These are phyloP conservation scores for Quercus suber DNA, from an alignment of 306 rosid genomes.

Conservation along the genomic window DNA sequence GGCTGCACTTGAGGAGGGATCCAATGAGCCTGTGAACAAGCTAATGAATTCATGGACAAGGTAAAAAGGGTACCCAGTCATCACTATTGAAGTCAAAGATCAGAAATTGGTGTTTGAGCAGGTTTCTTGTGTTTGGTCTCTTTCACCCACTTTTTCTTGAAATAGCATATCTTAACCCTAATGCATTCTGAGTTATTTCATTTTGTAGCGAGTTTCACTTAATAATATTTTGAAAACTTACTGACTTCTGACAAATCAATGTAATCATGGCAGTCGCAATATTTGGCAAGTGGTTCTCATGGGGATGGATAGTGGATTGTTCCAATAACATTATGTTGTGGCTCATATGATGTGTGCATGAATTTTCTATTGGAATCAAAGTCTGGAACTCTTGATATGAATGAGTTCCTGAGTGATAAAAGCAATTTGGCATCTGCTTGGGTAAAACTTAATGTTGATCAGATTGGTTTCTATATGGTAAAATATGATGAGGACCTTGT, in stretches of 20 bases:
- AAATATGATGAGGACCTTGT: conserved; percentile 77
- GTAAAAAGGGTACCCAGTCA: conserved; percentile 89
- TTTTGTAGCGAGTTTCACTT: neutral
- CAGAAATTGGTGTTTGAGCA: conserved; percentile 78
- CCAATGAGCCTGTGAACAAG: conserved; percentile 84
- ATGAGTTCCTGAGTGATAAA: conserved; percentile 38
- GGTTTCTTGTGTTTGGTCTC: conserved; percentile 43
- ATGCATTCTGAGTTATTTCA: neutral
- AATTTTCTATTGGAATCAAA: conserved; percentile 63
- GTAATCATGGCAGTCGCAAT: conserved; percentile 62
- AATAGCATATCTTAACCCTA: neutral
- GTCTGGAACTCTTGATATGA: conserved; percentile 52
- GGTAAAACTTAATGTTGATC: conserved; percentile 90
- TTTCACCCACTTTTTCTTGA: neutral
- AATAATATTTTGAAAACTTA: neutral
- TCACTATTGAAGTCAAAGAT: conserved; percentile 56
- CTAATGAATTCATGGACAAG: conserved; percentile 92
- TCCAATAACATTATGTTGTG: conserved; percentile 70
- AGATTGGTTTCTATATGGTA: conserved; percentile 94
- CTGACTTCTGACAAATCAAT: conserved; percentile 2
- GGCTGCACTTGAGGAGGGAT: conserved; percentile 93
- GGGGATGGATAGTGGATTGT: conserved; percentile 89
- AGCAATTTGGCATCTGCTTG: conserved; percentile 36
- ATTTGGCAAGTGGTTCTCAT: conserved; percentile 69
- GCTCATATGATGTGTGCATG: conserved; percentile 63